These are phyloP conservation scores for Pleoardoris graminearum DNA, from an alignment of 2,329 filamentous ascomycete species.

Conservation along the genomic window DNA sequence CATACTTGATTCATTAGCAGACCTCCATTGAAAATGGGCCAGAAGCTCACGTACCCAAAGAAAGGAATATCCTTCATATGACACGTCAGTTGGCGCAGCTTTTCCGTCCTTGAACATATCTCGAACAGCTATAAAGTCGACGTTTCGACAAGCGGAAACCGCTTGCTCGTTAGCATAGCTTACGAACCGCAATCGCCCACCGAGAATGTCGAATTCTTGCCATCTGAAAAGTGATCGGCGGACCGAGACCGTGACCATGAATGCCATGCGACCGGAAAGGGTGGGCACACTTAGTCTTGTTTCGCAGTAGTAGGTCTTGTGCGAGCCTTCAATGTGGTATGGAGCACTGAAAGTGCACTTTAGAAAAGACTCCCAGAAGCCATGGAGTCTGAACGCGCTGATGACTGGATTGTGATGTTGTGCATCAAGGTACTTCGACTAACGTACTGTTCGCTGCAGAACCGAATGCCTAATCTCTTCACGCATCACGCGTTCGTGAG, in stretches of 20 bases:
- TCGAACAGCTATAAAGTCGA: constrained; percentile 6
- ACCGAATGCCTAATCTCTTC: not conserved
- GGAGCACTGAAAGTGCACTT: not conserved
- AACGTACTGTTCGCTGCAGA: not conserved
- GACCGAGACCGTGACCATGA: not conserved
- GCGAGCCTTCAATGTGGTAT: not conserved
- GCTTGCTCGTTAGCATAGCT: not conserved
- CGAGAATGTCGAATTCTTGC: not conserved
- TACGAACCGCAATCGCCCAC: not conserved
- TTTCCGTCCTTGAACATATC: not conserved
- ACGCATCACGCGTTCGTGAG: too few relatives aligned
- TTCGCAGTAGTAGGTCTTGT: not conserved
- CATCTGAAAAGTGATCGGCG: not conserved
- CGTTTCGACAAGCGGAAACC: constrained; percentile 1
- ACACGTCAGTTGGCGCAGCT: constrained; percentile 6
- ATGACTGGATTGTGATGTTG: not conserved
- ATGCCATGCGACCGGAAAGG: not conserved
- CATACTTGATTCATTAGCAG: not conserved
- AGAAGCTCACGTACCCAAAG: constrained; percentile 4
- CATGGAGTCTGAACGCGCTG: not conserved
- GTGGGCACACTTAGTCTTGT: not conserved
- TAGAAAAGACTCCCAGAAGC: not conserved
- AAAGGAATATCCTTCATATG: not conserved
- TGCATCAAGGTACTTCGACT: not conserved
- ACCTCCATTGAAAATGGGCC: not conserved